phyloP scores from a whole-genome alignment of 768 basidiomycete species.

The Strobilomyces confusus region DNA sequence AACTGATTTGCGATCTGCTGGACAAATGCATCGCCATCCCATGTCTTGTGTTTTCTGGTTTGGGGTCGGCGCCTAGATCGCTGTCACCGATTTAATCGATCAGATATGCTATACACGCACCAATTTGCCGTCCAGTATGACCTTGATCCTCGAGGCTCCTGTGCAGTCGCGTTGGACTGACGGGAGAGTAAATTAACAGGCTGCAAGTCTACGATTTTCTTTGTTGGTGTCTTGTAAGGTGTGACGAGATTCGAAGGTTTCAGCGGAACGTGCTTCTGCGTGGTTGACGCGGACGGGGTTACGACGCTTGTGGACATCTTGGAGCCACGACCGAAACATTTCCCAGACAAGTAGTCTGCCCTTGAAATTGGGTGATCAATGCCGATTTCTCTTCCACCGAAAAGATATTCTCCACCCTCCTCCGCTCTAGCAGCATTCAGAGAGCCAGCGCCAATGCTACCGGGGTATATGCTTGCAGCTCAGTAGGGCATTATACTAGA shows the following conservation, averaged over 20 bases:
- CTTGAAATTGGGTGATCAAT: slow-evolving; percentile 55
- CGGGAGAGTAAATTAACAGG: slow-evolving; percentile 36
- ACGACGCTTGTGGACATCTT: slow-evolving; percentile 13
- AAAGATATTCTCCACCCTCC: slow-evolving; percentile 36
- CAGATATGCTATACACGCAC: slow-evolving; percentile 32
- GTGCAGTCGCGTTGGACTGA: slow-evolving; percentile 7
- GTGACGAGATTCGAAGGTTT: slow-evolving; percentile 25
- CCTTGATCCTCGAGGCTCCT: slow-evolving; percentile 10
- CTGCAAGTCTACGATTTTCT: slow-evolving; percentile 36
- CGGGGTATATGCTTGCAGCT: not conserved
- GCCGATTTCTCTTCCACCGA: slow-evolving; percentile 59
- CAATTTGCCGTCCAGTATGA: slow-evolving; percentile 70
- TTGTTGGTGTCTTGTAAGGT: slow-evolving; percentile 23
- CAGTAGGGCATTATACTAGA: not conserved
- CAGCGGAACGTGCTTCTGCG: slow-evolving; percentile 30
- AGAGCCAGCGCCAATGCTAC: slow-evolving; percentile 54
- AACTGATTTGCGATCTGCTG: slow-evolving; percentile 48
- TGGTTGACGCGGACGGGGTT: slow-evolving; percentile 26
- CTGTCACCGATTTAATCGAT: slow-evolving; percentile 1
- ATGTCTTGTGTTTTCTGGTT: slow-evolving; percentile 75
- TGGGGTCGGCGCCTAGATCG: slow-evolving; percentile 63
- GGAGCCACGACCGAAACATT: slow-evolving; percentile 50
- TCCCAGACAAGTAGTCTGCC: slow-evolving; percentile 59
- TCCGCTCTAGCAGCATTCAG: slow-evolving; percentile 35
- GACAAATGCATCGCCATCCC: slow-evolving; percentile 78